Percentiles rank a stretch among this genome's conserved stretches.
phyloP scores from a whole-genome alignment of 2,329 filamentous ascomycete species.

The Xylariaceae sp. region DNA sequence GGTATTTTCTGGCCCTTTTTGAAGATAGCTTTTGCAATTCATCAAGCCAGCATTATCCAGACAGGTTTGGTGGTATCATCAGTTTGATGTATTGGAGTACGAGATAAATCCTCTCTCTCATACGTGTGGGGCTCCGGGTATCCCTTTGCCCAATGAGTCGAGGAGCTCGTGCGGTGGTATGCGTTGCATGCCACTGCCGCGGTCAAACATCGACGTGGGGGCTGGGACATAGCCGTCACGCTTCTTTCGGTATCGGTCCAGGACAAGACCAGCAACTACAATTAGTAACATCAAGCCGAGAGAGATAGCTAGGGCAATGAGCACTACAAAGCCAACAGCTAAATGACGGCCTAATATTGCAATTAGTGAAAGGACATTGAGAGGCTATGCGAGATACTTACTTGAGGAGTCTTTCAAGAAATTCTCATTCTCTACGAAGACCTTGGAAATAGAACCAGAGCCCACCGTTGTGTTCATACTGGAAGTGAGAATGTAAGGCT shows the following conservation, averaged over 20 bases:
- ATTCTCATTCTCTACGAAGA: conserved; percentile 83
- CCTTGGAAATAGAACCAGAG: conserved; percentile 71
- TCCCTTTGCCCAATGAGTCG: conserved; percentile 56
- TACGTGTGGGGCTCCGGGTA: conserved; percentile 57
- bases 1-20: conserved; percentile 14
- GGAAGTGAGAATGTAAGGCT: conserved; percentile 81
- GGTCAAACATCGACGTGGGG: conserved; percentile 68
- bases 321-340: conserved; percentile 76
- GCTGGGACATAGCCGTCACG: conserved; percentile 82
- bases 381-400: conserved; percentile 50
- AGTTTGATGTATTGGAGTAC: conserved; percentile 6
- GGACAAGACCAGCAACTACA: conserved; percentile 74
- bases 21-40: conserved; percentile 11
- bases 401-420: conserved; percentile 70
- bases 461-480: conserved; percentile 66
- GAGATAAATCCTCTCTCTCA: conserved; percentile 40
- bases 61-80: conserved; percentile 7
- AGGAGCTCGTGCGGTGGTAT: conserved; percentile 67
- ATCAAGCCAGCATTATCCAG: conserved; percentile 27
- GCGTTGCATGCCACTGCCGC: conserved; percentile 62
- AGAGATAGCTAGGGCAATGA: conserved; percentile 80
- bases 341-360: conserved; percentile 58
- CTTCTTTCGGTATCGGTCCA: conserved; percentile 78
- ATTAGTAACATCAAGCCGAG: conserved; percentile 79
- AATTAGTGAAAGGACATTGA: conserved; percentile 19